phyloP scores from a whole-genome alignment of 1,284 basidiomycete species.

The Pterula multifida region DNA sequence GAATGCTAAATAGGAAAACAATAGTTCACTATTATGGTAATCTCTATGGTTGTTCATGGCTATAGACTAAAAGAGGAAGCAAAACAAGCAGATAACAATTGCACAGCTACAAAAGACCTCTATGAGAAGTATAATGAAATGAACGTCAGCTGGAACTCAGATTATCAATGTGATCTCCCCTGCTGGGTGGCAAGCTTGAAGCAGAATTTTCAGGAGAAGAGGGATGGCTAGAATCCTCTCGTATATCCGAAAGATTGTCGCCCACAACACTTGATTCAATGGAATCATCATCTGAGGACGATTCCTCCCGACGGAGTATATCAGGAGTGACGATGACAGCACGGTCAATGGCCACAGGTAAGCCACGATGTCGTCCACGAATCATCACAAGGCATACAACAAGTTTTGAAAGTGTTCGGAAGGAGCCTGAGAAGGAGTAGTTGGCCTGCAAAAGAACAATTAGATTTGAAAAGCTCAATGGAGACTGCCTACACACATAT shows the following conservation, averaged over 20 bases:
- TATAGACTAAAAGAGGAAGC: no score
- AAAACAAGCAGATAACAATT: no score
- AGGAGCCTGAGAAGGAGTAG: conserved; percentile 72
- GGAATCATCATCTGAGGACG: not conserved
- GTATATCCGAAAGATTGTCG: not conserved
- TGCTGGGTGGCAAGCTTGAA: no score
- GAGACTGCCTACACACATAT: conserved; percentile 24
- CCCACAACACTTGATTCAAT: not conserved
- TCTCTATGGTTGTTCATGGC: no score
- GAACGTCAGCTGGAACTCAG: no score
- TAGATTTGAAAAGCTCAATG: conserved; percentile 3
- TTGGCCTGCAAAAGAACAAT: conserved; percentile 34
- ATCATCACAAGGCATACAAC: conserved; percentile 84
- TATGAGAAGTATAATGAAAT: no score
- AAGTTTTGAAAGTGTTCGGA: conserved; percentile 77
- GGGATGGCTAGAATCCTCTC: not conserved
- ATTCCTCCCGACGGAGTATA: not conserved
- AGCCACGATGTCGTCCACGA: conserved; percentile 83
- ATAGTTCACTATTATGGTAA: no score
- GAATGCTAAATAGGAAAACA: no score
- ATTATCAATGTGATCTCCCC: no score
- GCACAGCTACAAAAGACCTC: no score
- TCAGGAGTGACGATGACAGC: conserved; percentile 46
- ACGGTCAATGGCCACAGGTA: conserved; percentile 83
- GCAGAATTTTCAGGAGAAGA: not conserved